Evolutionary conservation across 805 yeast genomes (phyloP).

Genomic region (Candida ficus): DNA sequence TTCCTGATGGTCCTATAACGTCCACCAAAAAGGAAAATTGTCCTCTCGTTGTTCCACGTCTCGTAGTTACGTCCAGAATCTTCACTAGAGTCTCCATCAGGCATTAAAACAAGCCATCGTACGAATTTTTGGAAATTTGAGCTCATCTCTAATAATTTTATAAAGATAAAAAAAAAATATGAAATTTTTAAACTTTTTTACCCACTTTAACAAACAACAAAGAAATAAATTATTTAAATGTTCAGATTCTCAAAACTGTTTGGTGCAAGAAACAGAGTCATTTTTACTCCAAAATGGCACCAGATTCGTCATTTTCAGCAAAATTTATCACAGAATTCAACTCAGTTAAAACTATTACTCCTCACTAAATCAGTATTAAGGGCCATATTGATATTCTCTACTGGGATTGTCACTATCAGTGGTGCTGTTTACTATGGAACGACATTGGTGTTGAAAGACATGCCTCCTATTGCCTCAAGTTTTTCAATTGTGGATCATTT

Average conservation of each 20-base stretch:
- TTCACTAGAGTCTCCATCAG: conserved; percentile 1
- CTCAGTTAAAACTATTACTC: conserved; percentile 5
- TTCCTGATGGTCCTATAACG: conserved; percentile 41
- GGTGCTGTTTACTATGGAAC: conserved; percentile 6
- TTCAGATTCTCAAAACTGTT: no score
- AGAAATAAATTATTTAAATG: no score
- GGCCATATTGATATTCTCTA: conserved; percentile 14
- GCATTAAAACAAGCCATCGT: conserved; percentile 22
- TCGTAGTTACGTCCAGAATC: conserved; percentile 34
- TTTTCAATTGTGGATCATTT: conserved; percentile 6
- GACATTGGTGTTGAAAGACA: conserved; percentile 6
- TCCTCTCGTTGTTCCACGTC: conserved; percentile 34
- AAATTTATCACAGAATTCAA: conserved; percentile 2
- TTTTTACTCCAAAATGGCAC: no score
- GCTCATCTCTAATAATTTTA: background rate
- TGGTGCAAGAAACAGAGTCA: no score
- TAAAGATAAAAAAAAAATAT: no score
- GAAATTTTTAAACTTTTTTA: no score
- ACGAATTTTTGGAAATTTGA: conserved; percentile 9
- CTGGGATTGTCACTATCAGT: conserved; percentile 7
- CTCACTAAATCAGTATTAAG: conserved; percentile 12
- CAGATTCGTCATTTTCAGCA: no score
- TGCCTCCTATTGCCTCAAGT: conserved; percentile 11
- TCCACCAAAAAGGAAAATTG: conserved; percentile 62
- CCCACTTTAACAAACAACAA: no score